A percentile compares a stretch with the other conserved stretches of the same genome.
Conservation (phyloP, 1,139 yeast genomes). For the Nakaseomyces delphensis region DNA sequence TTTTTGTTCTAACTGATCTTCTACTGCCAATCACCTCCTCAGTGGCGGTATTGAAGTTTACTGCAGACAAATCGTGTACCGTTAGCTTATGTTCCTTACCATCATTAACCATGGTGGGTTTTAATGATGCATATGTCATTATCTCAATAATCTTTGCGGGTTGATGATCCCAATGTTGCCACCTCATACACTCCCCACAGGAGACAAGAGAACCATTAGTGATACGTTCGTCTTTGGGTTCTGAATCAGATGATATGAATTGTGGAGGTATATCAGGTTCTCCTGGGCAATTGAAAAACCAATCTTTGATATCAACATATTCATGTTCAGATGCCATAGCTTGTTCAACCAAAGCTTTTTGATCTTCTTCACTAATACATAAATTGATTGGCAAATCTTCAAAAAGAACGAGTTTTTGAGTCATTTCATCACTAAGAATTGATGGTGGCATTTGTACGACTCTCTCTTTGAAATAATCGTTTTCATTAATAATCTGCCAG, state of each 20-base stretch:
- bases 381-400: conserved; percentile 26
- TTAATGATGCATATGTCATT: conserved; percentile 11
- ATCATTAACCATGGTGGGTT: conserved; percentile 9
- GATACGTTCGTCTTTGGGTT: conserved; percentile 27
- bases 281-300: conserved; percentile 30
- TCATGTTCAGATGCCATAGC: conserved; percentile 17
- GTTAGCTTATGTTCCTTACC: conserved; percentile 11
- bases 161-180: conserved; percentile 32
- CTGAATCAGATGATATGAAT: conserved; percentile 14
- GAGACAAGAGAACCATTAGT: conserved; percentile 20
- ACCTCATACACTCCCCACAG: conserved; percentile 29
- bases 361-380: conserved; percentile 23
- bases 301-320: conserved; percentile 21
- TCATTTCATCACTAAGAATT: background rate
- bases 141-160: conserved; percentile 12
- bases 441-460: conserved; percentile 4
- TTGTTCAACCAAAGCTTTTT: conserved; percentile 16
- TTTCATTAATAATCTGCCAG: conserved; percentile 13
- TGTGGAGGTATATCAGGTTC: conserved; percentile 11
- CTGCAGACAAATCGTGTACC: conserved; percentile 18
- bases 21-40: conserved; percentile 11
- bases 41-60: conserved; percentile 13
- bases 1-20: conserved; percentile 22
- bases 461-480: conserved; percentile 8
- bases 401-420: background rate